Base-by-base conservation (phyloP, 768 basidiomycete genomes). In the Mycena galericulata region DNA sequence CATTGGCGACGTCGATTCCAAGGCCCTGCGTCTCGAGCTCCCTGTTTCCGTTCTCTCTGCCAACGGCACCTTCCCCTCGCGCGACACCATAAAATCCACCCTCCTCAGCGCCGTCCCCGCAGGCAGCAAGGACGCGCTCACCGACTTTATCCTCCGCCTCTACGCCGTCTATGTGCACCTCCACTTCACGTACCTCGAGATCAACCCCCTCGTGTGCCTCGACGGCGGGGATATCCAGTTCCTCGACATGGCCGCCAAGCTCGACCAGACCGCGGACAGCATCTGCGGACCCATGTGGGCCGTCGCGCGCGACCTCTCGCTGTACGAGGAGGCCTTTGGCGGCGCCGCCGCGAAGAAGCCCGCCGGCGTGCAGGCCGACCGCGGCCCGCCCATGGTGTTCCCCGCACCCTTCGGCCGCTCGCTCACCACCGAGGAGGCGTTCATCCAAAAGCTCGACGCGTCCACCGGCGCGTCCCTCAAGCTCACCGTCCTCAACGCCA, bases 231-330 rank as follows among this genome's bases (percentile, higher is more conserved):
- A 86, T 70, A 95, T 99, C 75, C 92, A 93, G 82, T 98, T 96
- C 85, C 92, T 99, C 70, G 97, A 99, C 80, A 99, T 99, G 97
- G 98, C 98, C 45, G 98, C 97, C 75, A 99, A 99, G 86, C 92
- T 99, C 71, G 98, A 99, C 79, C 98, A 99, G 84, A 99, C 98
- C 10, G 98, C 98, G 47, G 97, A 99, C 82, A 96, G 91, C 77
- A 94, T 99, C 76, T 97, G 95, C 76, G 97, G 98, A 24, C 95
- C 95, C 75, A 99, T 98, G 84, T 99, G 97, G 98, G 95, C 97
- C 38, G 91, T 99, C 74, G 97, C 97, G 51, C 92, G 97, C 74
- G 98, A 99, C 79, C 80, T 93, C 63, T 87, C 90, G 36, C 85
- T 95, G 29, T 90, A 93, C 76, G 91, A 92, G 73, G 73, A 72